These are phyloP conservation scores for Amyloporia xantha DNA, from an alignment of 768 basidiomycete species.

Conservation along the genomic window DNA sequence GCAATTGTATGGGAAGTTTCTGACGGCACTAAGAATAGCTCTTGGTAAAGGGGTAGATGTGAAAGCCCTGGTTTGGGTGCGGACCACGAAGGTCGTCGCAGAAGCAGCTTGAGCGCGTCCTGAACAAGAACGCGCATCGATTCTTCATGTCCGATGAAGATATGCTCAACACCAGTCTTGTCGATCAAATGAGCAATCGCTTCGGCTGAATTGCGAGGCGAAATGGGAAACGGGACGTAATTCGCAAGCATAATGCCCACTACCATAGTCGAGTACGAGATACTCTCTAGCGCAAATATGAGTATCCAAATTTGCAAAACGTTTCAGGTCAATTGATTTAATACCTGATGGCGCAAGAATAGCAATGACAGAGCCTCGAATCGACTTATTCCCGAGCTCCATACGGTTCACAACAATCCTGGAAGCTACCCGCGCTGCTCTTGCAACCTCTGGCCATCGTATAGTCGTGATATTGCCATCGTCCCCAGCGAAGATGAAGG, in stretches of 20 bases:
- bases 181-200: slow-evolving; percentile 26
- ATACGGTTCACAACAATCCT: slow-evolving; percentile 11
- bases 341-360: slow-evolving; percentile 18
- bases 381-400: neutral
- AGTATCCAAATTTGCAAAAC: neutral
- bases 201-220: slow-evolving; percentile 26
- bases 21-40: slow-evolving; percentile 3
- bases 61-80: slow-evolving; percentile 1
- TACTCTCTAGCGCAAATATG: slow-evolving; percentile 17
- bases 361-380: slow-evolving; percentile 21
- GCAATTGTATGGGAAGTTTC: neutral
- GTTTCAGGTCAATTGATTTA: neutral
- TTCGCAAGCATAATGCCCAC: slow-evolving; percentile 17
- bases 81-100: slow-evolving; percentile 2
- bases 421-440: slow-evolving; percentile 23
- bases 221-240: slow-evolving; percentile 27
- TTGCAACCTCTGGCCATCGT: slow-evolving; percentile 21
- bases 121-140: slow-evolving; percentile 19
- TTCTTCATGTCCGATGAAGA: slow-evolving; percentile 25
- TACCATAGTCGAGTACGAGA: slow-evolving; percentile 14
- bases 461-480: slow-evolving; percentile 14
- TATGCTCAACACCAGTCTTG: slow-evolving; percentile 14
- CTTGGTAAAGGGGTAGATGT: slow-evolving; percentile 14
- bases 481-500: slow-evolving; percentile 22
- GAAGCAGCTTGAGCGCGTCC: slow-evolving; percentile 16